phyloP scores from a whole-genome alignment of 768 basidiomycete genomes.

The Kwoniella sp. region DNA sequence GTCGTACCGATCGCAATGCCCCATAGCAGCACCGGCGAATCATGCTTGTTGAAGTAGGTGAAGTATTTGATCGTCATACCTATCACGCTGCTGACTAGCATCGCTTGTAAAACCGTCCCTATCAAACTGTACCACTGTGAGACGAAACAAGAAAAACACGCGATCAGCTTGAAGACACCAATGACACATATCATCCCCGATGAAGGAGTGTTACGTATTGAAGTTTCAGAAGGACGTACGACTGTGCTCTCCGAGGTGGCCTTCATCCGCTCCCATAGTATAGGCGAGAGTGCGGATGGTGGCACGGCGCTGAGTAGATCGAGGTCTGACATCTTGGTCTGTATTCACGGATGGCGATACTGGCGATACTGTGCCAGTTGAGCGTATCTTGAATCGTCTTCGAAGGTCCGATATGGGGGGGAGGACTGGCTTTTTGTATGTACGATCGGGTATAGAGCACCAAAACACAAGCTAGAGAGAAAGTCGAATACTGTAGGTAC shows the following conservation, averaged over 20 bases:
- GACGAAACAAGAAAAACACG: not conserved
- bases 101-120: conserved; percentile 14
- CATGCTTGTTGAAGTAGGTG: conserved; percentile 14
- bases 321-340: not conserved
- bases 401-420: too few relatives aligned
- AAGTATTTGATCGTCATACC: conserved; percentile 17
- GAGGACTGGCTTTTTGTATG: too few relatives aligned
- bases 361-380: too few relatives aligned
- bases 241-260: conserved; percentile 8
- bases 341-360: not conserved
- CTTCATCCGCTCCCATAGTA: conserved; percentile 6
- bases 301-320: not conserved
- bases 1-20: conserved; percentile 18
- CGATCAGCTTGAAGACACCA: not conserved
- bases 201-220: too few relatives aligned
- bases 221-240: conserved; percentile 3
- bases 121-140: conserved; percentile 13
- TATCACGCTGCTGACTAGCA: conserved; percentile 11
- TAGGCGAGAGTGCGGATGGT: not conserved
- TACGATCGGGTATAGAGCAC: too few relatives aligned
- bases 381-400: too few relatives aligned
- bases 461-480: too few relatives aligned
- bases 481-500: too few relatives aligned
- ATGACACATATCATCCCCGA: too few relatives aligned
- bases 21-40: conserved; percentile 12